A percentile compares a stretch with the other conserved stretches of the same genome.
Evolutionary conservation across 305 asterid genomes (phyloP).

Genomic region (Solanum hybrid): DNA sequence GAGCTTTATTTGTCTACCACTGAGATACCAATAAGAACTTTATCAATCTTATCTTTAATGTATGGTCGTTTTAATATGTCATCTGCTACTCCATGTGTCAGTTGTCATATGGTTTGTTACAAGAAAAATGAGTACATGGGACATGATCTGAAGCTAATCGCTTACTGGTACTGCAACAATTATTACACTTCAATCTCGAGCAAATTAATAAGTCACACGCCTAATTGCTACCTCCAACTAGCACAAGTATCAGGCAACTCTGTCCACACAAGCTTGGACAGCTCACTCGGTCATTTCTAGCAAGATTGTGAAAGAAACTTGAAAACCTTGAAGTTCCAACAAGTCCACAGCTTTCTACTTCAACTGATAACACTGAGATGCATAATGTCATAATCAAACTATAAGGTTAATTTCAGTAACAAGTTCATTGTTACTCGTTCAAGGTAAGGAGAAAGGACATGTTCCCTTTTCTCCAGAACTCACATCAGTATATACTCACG

Average conservation of each 20-base stretch:
- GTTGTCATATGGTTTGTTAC: not conserved
- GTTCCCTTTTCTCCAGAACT: not conserved
- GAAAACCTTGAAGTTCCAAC: not conserved
- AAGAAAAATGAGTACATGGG: not conserved
- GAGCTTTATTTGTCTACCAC: not conserved
- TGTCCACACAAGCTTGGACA: not conserved
- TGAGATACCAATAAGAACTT: not conserved
- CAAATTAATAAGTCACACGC: not conserved
- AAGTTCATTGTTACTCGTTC: not conserved
- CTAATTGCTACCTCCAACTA: not conserved
- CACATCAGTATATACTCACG: not conserved
- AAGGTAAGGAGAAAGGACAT: conserved; percentile 2
- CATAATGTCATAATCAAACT: not conserved
- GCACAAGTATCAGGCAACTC: not conserved
- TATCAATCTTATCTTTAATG: not conserved
- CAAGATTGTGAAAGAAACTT: not conserved
- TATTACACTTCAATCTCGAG: not conserved
- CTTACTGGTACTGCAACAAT: not conserved
- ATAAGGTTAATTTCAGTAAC: not conserved
- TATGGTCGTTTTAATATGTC: not conserved
- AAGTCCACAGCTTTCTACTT: not conserved
- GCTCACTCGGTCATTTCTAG: not conserved
- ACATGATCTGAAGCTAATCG: not conserved
- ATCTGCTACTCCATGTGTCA: not conserved
- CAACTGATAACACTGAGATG: not conserved